A percentile compares a stretch with the other conserved stretches of the same genome.
Evolutionary conservation across 306 rosid species (phyloP).

Genomic region (Glycine tomentella): DNA sequence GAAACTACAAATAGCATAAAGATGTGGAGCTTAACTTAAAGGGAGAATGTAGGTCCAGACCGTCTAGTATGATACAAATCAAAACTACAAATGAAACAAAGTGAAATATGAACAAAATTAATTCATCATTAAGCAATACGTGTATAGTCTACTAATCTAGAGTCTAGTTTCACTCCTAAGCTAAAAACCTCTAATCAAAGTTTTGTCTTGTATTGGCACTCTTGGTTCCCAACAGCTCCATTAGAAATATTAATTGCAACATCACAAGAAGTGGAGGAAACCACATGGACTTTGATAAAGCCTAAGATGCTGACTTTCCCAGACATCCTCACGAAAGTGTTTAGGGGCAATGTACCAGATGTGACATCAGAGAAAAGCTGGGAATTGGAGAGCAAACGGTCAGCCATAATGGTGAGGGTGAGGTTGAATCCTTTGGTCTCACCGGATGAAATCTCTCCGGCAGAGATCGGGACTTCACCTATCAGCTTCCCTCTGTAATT

Average conservation of each 20-base stretch:
- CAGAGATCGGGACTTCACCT: slow-evolving; percentile 65
- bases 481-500: slow-evolving; percentile 71
- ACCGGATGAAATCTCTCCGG: slow-evolving; percentile 60
- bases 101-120: slow-evolving; percentile 13
- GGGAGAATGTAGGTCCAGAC: not conserved
- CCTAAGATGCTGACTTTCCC: slow-evolving; percentile 73
- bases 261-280: slow-evolving; percentile 72
- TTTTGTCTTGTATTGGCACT: slow-evolving; percentile 68
- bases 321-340: slow-evolving; percentile 48
- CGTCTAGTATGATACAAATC: not conserved
- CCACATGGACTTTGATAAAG: slow-evolving; percentile 62
- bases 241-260: slow-evolving; percentile 50
- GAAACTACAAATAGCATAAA: not conserved
- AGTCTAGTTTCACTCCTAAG: slow-evolving; percentile 3
- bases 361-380: slow-evolving; percentile 61
- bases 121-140: slow-evolving; percentile 9
- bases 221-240: slow-evolving; percentile 52
- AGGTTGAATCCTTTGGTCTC: slow-evolving; percentile 62
- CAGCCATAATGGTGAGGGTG: slow-evolving; percentile 75
- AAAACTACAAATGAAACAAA: slow-evolving; percentile 13
- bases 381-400: slow-evolving; percentile 62
- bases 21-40: not conserved
- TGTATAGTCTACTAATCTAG: not conserved
- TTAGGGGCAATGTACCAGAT: slow-evolving; percentile 71
- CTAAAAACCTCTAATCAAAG: slow-evolving; percentile 41